Evolutionary conservation across 768 basidiomycete species (phyloP).

Genomic region (Aureoboletus auriporus): DNA sequence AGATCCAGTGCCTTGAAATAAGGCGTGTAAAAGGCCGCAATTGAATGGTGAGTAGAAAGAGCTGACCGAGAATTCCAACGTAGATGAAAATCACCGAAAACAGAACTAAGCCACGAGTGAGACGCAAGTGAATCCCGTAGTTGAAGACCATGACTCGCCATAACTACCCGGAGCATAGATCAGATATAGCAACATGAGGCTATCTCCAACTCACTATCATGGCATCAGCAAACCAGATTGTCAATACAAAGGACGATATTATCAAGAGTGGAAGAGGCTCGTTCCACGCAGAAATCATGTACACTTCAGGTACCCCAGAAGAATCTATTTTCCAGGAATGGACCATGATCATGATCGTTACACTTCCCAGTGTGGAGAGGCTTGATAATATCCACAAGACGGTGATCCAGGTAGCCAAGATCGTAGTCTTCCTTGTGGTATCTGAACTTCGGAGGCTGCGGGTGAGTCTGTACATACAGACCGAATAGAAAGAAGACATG

Average conservation of each 20-base stretch:
- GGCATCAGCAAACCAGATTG: constrained; percentile 1
- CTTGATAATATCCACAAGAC: not conserved
- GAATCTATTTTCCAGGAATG: not conserved
- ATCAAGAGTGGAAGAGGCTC: not conserved
- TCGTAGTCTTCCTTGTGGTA: not conserved
- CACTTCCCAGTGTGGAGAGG: not conserved
- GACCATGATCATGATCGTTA: not conserved
- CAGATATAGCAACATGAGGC: not conserved
- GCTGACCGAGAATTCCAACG: not conserved
- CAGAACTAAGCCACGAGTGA: not conserved
- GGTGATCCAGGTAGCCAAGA: not conserved
- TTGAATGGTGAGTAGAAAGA: no score
- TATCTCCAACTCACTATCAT: not conserved
- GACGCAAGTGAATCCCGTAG: not conserved
- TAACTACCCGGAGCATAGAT: not conserved
- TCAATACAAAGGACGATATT: not conserved
- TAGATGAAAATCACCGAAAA: not conserved
- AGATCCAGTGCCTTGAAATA: not conserved
- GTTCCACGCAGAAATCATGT: not conserved
- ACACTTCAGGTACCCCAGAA: not conserved
- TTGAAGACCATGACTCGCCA: not conserved
- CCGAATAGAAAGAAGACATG: not conserved
- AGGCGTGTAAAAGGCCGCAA: not conserved
- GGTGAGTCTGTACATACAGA: not conserved
- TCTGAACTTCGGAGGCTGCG: not conserved